These are phyloP conservation scores for Mycena amicta DNA, from an alignment of 768 basidiomycete genomes.

Conservation along the genomic window DNA sequence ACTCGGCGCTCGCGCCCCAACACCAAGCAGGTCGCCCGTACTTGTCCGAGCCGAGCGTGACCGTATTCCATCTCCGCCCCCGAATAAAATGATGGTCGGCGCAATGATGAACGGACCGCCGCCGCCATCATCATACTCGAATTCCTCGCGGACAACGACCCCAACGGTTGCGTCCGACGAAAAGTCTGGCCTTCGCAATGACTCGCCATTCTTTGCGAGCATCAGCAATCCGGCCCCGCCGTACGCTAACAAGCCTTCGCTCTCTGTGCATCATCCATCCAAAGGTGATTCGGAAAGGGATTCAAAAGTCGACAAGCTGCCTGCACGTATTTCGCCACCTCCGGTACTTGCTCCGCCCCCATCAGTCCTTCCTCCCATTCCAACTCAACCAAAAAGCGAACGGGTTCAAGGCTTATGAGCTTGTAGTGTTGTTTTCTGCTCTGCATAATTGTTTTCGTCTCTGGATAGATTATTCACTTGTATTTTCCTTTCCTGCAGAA, in stretches of 20 bases:
- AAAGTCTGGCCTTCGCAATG: constrained; percentile 15
- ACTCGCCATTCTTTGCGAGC: constrained; percentile 21
- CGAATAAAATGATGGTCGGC: constrained; percentile 24
- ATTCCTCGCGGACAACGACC: constrained; percentile 16
- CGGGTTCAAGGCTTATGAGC: constrained; percentile 8
- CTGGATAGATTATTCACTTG: not conserved
- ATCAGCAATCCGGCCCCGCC: constrained; percentile 18
- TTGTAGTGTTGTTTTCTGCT: not conserved
- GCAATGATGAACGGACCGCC: constrained; percentile 22
- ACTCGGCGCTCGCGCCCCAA: constrained; percentile 17
- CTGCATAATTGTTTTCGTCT: not conserved
- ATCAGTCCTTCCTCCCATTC: constrained; percentile 10
- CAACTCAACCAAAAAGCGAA: constrained; percentile 17
- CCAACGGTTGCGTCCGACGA: constrained; percentile 14
- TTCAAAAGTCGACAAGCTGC: constrained; percentile 6
- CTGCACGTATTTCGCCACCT: constrained; percentile 10
- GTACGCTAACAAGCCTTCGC: constrained; percentile 15
- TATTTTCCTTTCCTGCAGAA: not conserved
- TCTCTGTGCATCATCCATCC: too few relatives aligned
- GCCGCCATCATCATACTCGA: constrained; percentile 11
- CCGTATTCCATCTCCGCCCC: constrained; percentile 10
- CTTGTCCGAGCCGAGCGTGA: constrained; percentile 20
- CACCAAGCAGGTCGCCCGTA: constrained; percentile 20
- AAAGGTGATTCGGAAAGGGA: constrained; percentile 2
- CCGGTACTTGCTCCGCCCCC: constrained; percentile 17